These are phyloP conservation scores for Xylaria sp. DNA, from an alignment of 2,329 filamentous ascomycete species.

Conservation along the genomic window DNA sequence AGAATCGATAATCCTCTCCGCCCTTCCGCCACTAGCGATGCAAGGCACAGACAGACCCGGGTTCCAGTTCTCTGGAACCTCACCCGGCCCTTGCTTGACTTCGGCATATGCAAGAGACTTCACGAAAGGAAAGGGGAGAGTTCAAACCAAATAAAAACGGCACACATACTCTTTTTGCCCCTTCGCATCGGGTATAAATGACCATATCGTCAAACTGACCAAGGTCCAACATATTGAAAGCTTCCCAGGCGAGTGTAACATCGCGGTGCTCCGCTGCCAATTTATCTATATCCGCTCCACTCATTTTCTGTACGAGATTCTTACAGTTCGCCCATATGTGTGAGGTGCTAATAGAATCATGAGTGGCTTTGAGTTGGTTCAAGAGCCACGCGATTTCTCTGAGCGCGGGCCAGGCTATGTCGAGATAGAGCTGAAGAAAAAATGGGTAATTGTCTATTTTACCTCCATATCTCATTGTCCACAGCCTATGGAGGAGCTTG, in stretches of 20 bases:
- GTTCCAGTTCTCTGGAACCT: background rate
- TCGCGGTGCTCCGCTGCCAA: conserved; percentile 27
- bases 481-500: background rate
- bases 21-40: background rate
- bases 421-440: conserved; percentile 21
- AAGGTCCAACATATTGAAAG: background rate
- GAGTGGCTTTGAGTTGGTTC: conserved; percentile 3
- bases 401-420: conserved; percentile 2
- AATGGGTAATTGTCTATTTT: background rate
- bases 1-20: conserved; percentile 3
- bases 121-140: background rate
- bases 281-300: background rate
- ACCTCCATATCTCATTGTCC: conserved; percentile 14
- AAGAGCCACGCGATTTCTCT: conserved; percentile 33
- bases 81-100: background rate
- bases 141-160: background rate
- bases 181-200: conserved; percentile 19
- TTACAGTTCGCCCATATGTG: conserved; percentile 9
- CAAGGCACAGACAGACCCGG: background rate
- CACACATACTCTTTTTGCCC: conserved; percentile 19
- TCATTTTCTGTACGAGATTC: conserved; percentile 6
- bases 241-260: conserved; percentile 11
- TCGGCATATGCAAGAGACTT: background rate
- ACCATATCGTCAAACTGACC: conserved; percentile 8
- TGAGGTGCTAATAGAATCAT: no score